phyloP scores from a whole-genome alignment of 805 yeast genomes.

The Teunomyces lycoperdinae region DNA sequence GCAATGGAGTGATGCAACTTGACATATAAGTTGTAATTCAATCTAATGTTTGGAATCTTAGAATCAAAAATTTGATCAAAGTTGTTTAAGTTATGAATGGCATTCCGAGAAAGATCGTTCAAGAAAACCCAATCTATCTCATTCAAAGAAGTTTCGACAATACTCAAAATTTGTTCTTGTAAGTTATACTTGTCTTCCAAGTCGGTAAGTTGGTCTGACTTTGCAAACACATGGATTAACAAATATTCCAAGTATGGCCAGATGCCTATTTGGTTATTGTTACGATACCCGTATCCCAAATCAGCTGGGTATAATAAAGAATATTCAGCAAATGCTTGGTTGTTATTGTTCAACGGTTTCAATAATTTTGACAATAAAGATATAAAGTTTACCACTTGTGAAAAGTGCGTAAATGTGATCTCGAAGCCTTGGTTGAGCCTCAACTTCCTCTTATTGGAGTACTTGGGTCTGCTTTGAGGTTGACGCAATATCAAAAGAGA shows the following conservation, averaged over 20 bases:
- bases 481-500: slow-evolving; percentile 5
- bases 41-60: slow-evolving; percentile 13
- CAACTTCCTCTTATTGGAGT: slow-evolving; percentile 14
- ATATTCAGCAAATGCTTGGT: slow-evolving; percentile 30
- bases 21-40: slow-evolving; percentile 33
- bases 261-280: slow-evolving; percentile 51
- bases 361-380: slow-evolving; percentile 48
- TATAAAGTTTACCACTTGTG: slow-evolving; percentile 63
- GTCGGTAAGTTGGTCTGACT: slow-evolving; percentile 39
- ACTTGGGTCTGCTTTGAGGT: slow-evolving; percentile 15
- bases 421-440: slow-evolving; percentile 28
- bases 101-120: slow-evolving; percentile 50
- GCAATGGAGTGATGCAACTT: slow-evolving; percentile 71
- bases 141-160: slow-evolving; percentile 41
- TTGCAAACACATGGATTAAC: slow-evolving; percentile 61
- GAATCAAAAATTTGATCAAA: slow-evolving; percentile 22
- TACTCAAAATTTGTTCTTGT: slow-evolving; percentile 52
- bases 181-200: slow-evolving; percentile 38
- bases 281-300: slow-evolving; percentile 59
- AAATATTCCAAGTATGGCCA: slow-evolving; percentile 80
- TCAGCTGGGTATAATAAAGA: slow-evolving; percentile 56
- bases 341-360: slow-evolving; percentile 19
- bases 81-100: slow-evolving; percentile 24
- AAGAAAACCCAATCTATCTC: slow-evolving; percentile 45
- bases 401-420: slow-evolving; percentile 46